A percentile compares a stretch with the other conserved stretches of the same genome.
Evolutionary conservation across 1,284 basidiomycete species (phyloP).

Genomic region (Cryptococcus deneoformans): DNA sequence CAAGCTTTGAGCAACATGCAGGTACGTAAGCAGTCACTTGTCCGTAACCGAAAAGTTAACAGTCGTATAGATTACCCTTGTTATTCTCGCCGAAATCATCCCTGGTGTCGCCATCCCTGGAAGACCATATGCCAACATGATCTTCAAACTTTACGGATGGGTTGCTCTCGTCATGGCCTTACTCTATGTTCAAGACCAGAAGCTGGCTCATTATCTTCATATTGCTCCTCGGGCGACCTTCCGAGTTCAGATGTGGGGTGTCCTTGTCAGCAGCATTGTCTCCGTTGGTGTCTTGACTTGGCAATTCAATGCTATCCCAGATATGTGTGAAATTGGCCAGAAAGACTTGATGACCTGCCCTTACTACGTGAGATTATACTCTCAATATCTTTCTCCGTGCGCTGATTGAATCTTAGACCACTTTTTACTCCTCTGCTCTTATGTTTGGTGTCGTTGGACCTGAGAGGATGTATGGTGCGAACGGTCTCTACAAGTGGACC

Average conservation of each 20-base stretch:
- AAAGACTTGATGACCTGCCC: constrained; percentile 20
- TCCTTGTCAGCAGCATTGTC: constrained; percentile 13
- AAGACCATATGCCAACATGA: constrained; percentile 61
- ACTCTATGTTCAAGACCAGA: constrained; percentile 55
- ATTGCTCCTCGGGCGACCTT: constrained; percentile 20
- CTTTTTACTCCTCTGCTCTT: constrained; percentile 17
- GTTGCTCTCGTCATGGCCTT: constrained; percentile 46
- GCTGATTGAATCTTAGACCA: constrained; percentile 7
- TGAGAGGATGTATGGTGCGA: constrained; percentile 15
- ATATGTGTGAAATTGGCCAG: constrained; percentile 13
- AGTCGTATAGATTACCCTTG: constrained; percentile 7
- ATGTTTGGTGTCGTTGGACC: constrained; percentile 21
- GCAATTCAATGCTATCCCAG: constrained; percentile 15
- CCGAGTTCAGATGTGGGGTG: constrained; percentile 14
- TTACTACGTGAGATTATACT: constrained; percentile 13
- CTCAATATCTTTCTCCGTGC: too few relatives aligned
- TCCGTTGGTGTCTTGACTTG: constrained; percentile 14
- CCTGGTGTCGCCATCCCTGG: constrained; percentile 45
- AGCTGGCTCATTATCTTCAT: constrained; percentile 54
- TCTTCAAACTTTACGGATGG: constrained; percentile 54
- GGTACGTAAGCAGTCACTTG: background rate
- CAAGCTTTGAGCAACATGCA: constrained; percentile 52
- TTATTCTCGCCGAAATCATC: constrained; percentile 3
- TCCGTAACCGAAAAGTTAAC: background rate
- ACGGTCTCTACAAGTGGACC: constrained; percentile 17